Percentiles rank a stretch among this genome's conserved stretches.
Evolutionary conservation across 108 stramenopile genomes (phyloP).

Genomic region (Fragilaria crotonensis): DNA sequence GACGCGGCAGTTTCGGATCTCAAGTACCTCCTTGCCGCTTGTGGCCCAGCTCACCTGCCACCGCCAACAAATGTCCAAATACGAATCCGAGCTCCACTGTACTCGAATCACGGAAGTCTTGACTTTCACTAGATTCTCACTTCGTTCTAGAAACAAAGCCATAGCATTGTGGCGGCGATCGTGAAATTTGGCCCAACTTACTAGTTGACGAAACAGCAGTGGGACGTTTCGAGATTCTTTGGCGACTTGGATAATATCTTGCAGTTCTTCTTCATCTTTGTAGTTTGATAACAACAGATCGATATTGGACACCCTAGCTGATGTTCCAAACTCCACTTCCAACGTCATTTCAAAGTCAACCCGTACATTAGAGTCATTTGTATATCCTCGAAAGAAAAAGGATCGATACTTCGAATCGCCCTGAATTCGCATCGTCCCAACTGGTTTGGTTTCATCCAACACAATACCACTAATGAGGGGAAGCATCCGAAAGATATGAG

Average conservation of each 20-base stretch:
- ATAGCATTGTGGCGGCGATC: background rate
- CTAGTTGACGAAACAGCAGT: conserved; percentile 1
- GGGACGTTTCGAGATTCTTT: conserved; percentile 1
- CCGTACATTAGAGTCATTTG: background rate
- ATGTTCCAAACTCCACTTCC: background rate
- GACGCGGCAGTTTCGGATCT: background rate
- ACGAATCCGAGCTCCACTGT: background rate
- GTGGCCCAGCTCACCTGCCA: background rate
- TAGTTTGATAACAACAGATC: background rate
- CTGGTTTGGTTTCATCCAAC: background rate
- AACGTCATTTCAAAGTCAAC: background rate
- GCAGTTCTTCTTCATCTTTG: background rate
- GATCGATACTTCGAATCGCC: background rate
- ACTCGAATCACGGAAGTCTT: background rate
- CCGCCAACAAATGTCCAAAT: background rate
- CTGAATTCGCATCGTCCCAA: background rate
- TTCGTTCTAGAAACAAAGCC: background rate
- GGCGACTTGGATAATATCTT: background rate
- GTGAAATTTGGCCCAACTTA: conserved; percentile 3
- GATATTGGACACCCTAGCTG: background rate
- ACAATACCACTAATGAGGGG: conserved; percentile 3
- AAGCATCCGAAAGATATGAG: background rate
- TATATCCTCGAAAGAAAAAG: background rate
- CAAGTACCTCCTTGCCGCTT: background rate
- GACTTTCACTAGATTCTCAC: background rate